Evolutionary conservation across 495 filamentous ascomycete species (phyloP).

Genomic region (Podospora anserina): DNA sequence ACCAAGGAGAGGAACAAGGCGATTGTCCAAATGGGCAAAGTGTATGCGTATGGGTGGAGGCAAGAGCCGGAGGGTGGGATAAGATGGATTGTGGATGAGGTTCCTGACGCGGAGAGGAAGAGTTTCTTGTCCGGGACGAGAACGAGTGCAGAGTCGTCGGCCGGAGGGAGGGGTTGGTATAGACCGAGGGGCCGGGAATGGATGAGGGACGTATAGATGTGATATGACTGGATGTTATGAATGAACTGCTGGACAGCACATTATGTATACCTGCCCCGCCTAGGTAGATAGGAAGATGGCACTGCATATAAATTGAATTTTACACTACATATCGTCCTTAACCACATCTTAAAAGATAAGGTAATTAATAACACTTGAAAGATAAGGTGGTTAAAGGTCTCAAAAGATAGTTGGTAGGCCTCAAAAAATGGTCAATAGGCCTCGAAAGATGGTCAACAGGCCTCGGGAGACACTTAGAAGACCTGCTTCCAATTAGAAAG

Average conservation of each 20-base stretch:
- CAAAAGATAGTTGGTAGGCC: too few relatives aligned
- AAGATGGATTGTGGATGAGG: constrained; percentile 25
- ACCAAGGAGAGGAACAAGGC: constrained; percentile 15
- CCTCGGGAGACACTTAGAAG: too few relatives aligned
- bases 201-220: neutral
- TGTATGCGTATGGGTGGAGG: constrained; percentile 29
- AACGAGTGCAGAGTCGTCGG: neutral
- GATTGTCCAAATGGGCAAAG: constrained; percentile 22
- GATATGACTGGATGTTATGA: neutral
- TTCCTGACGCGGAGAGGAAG: constrained; percentile 17
- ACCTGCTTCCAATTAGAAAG: too few relatives aligned
- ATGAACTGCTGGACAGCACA: neutral
- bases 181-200: neutral
- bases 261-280: too few relatives aligned
- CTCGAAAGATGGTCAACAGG: too few relatives aligned
- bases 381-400: too few relatives aligned
- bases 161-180: neutral
- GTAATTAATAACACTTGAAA: too few relatives aligned
- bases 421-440: too few relatives aligned
- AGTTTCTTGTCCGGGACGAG: constrained; percentile 8
- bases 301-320: too few relatives aligned
- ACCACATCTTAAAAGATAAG: too few relatives aligned
- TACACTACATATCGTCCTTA: too few relatives aligned
- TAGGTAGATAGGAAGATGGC: too few relatives aligned
- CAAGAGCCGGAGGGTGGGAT: constrained; percentile 22